Evolutionary conservation across 2,329 filamentous ascomycete species (phyloP).

Genomic region (Ascochyta fabae): DNA sequence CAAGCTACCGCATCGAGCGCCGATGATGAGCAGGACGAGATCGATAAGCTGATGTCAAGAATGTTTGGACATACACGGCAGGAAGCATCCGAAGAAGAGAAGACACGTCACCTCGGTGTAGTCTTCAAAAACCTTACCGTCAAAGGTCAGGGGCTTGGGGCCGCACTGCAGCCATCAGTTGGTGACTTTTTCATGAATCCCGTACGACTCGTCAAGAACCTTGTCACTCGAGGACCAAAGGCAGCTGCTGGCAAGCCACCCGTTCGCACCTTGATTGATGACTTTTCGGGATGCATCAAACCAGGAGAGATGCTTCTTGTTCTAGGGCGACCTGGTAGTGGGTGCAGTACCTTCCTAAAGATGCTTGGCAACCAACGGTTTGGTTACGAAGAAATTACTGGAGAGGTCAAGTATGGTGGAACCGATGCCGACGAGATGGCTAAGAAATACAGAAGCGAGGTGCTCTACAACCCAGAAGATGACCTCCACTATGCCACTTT

Average conservation of each 20-base stretch:
- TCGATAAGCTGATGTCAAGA: constrained; percentile 69
- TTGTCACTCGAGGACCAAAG: constrained; percentile 53
- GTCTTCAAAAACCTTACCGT: constrained; percentile 71
- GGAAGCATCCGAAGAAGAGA: constrained; percentile 70
- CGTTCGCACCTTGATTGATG: constrained; percentile 68
- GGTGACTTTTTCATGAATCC: constrained; percentile 68
- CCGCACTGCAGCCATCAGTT: constrained; percentile 66
- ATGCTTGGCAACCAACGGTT: constrained; percentile 69
- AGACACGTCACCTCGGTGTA: constrained; percentile 71
- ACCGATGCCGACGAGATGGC: constrained; percentile 59
- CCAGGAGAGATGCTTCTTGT: constrained; percentile 77
- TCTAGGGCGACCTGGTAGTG: constrained; percentile 70
- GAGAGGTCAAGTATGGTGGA: constrained; percentile 63
- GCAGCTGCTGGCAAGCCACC: constrained; percentile 58
- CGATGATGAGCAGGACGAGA: constrained; percentile 58
- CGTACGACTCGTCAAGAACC: constrained; percentile 60
- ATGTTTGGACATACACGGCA: constrained; percentile 73
- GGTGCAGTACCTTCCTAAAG: constrained; percentile 75
- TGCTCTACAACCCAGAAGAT: constrained; percentile 79
- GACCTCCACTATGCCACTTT: constrained; percentile 81
- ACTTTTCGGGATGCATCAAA: constrained; percentile 71
- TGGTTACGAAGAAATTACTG: constrained; percentile 65
- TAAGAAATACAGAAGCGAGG: constrained; percentile 67
- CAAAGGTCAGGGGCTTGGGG: constrained; percentile 65
- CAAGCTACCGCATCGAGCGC: constrained; percentile 28